phyloP scores from a whole-genome alignment of 1,139 yeast species.

The Hyphopichia khmerensis region DNA sequence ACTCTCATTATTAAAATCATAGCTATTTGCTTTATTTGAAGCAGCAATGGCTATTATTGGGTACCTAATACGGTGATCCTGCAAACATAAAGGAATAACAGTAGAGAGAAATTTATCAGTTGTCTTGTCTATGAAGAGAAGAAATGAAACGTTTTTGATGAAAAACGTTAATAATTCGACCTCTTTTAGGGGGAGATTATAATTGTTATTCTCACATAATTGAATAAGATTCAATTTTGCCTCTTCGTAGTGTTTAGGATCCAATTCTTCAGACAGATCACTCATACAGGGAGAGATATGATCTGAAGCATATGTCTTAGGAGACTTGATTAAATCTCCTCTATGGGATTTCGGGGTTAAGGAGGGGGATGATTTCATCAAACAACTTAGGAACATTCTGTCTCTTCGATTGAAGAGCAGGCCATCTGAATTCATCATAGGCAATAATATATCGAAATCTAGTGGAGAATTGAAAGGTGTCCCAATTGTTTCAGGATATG shows the following conservation, averaged over 20 bases:
- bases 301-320: background rate
- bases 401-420: slow-evolving; percentile 10
- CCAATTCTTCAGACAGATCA: slow-evolving; percentile 6
- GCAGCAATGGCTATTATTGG: slow-evolving; percentile 19
- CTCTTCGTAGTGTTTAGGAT: slow-evolving; percentile 8
- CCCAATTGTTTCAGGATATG: too few relatives aligned
- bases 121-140: slow-evolving; percentile 18
- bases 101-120: slow-evolving; percentile 16
- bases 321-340: too few relatives aligned
- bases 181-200: slow-evolving; percentile 10
- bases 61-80: slow-evolving; percentile 13
- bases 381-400: slow-evolving; percentile 12
- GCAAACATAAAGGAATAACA: slow-evolving; percentile 16
- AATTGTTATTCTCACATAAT: slow-evolving; percentile 5
- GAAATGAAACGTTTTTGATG: slow-evolving; percentile 15
- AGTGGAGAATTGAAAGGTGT: background rate
- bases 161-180: slow-evolving; percentile 14
- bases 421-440: slow-evolving; percentile 4
- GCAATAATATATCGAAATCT: slow-evolving; percentile 3
- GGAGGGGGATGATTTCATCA: slow-evolving; percentile 6
- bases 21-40: slow-evolving; percentile 14
- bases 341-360: background rate
- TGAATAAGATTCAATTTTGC: slow-evolving; percentile 8
- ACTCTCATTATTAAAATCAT: slow-evolving; percentile 5
- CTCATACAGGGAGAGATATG: slow-evolving; percentile 1